A percentile compares a stretch with the other conserved stretches of the same genome.
Conservation (phyloP, 495 filamentous ascomycete genomes). For the Neurospora sp. region DNA sequence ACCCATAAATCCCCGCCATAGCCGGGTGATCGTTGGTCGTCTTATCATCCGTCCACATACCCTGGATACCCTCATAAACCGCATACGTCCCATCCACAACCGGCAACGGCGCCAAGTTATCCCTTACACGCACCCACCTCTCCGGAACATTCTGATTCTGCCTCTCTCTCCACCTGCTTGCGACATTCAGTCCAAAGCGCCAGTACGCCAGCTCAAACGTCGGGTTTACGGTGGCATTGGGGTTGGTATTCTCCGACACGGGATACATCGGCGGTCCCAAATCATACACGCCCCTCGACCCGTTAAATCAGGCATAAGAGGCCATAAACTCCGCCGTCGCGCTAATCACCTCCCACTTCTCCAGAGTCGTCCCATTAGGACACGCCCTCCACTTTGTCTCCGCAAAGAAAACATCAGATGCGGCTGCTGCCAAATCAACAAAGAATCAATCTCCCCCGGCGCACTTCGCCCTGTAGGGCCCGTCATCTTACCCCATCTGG, state of each 20-base stretch:
- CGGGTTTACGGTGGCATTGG: constrained; percentile 40
- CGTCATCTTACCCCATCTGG: no score
- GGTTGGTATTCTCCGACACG: constrained; percentile 40
- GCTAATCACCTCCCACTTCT: constrained; percentile 32
- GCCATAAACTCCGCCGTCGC: constrained; percentile 43
- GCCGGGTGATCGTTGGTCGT: constrained; percentile 41
- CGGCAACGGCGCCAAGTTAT: constrained; percentile 39
- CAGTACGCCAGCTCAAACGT: constrained; percentile 46
- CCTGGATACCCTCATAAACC: constrained; percentile 39
- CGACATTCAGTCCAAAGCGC: constrained; percentile 38
- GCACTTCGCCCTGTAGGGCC: no score
- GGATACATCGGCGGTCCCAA: constrained; percentile 45
- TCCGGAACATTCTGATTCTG: constrained; percentile 23
- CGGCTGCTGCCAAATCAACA: no score
- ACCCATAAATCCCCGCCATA: constrained; percentile 38
- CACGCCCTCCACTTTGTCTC: no score
- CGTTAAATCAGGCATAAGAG: constrained; percentile 37
- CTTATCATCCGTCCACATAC: constrained; percentile 37
- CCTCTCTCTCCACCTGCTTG: constrained; percentile 28
- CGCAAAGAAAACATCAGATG: no score
- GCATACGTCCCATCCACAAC: constrained; percentile 33
- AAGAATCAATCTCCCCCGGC: no score
- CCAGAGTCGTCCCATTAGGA: no score
- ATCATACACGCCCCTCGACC: constrained; percentile 33
- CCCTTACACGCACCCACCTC: constrained; percentile 30